Base-by-base conservation (phyloP, 345 rosid genomes). In the Balakata baccata region DNA sequence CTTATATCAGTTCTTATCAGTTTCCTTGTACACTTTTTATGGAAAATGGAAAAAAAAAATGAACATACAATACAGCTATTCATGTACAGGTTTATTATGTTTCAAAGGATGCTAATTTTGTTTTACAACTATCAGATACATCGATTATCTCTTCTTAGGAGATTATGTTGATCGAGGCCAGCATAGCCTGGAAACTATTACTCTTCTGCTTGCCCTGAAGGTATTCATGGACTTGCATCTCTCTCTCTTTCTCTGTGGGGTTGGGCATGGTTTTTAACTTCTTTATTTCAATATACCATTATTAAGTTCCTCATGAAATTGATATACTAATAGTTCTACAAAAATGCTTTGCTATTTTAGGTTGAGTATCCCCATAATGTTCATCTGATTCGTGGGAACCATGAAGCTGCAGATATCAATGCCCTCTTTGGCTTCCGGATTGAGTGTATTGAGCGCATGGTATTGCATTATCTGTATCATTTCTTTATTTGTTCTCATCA, bases 161-260 rank as follows among this genome's bases (percentile, higher is more conserved):
- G 99, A 95, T 80, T 95, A 92, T 86, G 98, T 95, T 76, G 99
- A 95, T 76, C 91, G 99, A 68, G 99, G 99, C 58, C 99, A 95
- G 77, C 99, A 95, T 86, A 95, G 99, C 82, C 83, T 95, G 79
- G 99, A 95, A 81, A 95, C 99, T 58, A 95, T 95, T 50, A 81
- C 81, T 64, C 99, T 95, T 69, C 87, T 95, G 68, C 99, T 95
- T 83, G 98, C 99, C 3, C 77, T 95, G 86, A 95, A 95, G 97
- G 99, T 95, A 85, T 51, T 64, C 56, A 39, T 75, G 51, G 39
- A 43, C 53, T 54, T 59, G 61, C 14, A 64, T 22, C 20, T 49
- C 53, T 53, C 67, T 59, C 52, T 49, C 49, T 49, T 20, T 11
- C 50, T 78, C 14, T 54, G 4, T 79, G 7, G 56, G 16, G 37